These are phyloP conservation scores for Gossypium trilobum DNA, from an alignment of 441 rosid species.

Conservation along the genomic window DNA sequence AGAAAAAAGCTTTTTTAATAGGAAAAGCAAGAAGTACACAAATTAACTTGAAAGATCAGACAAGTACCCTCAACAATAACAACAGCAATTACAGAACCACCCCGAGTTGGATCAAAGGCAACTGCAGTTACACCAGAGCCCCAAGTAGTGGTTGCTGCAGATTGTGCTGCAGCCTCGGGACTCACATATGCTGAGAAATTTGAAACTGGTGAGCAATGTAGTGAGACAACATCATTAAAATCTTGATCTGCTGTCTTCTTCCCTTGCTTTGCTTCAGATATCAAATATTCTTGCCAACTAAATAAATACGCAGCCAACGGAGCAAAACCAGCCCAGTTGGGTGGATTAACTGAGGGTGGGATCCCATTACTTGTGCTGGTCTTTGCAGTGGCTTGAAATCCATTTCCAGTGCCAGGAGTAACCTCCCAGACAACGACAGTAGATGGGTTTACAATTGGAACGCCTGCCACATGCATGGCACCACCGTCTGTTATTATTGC, in stretches of 20 bases:
- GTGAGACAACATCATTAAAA: slow-evolving; percentile 49
- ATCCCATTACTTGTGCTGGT: slow-evolving; percentile 52
- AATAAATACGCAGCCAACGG: slow-evolving; percentile 92
- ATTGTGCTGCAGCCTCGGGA: slow-evolving; percentile 96
- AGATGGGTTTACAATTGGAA: slow-evolving; percentile 96
- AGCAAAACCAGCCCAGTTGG: slow-evolving; percentile 93
- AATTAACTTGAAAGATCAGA: slow-evolving; percentile 15
- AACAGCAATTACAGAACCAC: slow-evolving; percentile 96
- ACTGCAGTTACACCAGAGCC: slow-evolving; percentile 99
- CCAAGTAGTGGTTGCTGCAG: slow-evolving; percentile 99
- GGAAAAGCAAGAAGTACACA: slow-evolving; percentile 14
- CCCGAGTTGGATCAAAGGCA: slow-evolving; percentile 97
- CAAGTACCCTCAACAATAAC: slow-evolving; percentile 91
- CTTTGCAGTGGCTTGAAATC: slow-evolving; percentile 72
- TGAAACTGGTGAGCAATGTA: slow-evolving; percentile 96
- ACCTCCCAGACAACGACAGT: slow-evolving; percentile 99
- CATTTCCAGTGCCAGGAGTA: slow-evolving; percentile 93
- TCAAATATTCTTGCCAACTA: slow-evolving; percentile 91
- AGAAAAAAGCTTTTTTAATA: neutral
- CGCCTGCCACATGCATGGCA: slow-evolving; percentile 98
- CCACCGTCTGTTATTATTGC: slow-evolving; percentile 94
- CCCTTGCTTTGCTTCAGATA: slow-evolving; percentile 73
- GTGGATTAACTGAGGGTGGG: slow-evolving; percentile 82
- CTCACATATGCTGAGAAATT: slow-evolving; percentile 98
- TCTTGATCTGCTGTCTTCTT: slow-evolving; percentile 64